Evolutionary conservation across 495 filamentous ascomycete species (phyloP).

Genomic region (Podospora bellae-mahoneyi): DNA sequence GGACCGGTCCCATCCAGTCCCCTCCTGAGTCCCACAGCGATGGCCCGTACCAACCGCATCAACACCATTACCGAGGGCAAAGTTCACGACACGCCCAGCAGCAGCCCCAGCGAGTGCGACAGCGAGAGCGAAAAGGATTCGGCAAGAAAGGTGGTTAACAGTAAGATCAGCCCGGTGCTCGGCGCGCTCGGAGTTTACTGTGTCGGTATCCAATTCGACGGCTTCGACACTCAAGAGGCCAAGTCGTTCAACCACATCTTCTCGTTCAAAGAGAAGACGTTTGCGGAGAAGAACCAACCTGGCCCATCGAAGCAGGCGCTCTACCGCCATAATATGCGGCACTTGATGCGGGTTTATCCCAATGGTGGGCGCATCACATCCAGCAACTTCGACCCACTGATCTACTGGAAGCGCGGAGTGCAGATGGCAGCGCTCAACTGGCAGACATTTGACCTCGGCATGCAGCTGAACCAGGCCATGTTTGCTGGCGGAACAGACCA

Average conservation of each 20-base stretch:
- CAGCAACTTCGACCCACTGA: constrained; percentile 86
- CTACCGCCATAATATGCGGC: constrained; percentile 82
- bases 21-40: constrained; percentile 39
- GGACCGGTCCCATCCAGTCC: constrained; percentile 57
- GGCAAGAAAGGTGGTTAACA: constrained; percentile 59
- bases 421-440: constrained; percentile 97
- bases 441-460: constrained; percentile 93
- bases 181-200: constrained; percentile 88
- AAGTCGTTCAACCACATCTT: constrained; percentile 87
- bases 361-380: constrained; percentile 73
- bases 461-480: constrained; percentile 97
- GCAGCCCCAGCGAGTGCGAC: constrained; percentile 57
- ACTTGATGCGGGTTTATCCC: constrained; percentile 92
- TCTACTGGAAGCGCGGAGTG: constrained; percentile 90
- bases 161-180: constrained; percentile 80
- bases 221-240: constrained; percentile 70
- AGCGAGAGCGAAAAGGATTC: constrained; percentile 53
- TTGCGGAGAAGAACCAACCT: constrained; percentile 70
- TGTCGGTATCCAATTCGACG: constrained; percentile 76
- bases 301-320: constrained; percentile 68
- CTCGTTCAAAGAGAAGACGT: constrained; percentile 84
- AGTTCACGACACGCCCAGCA: constrained; percentile 49
- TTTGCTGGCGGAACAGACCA: constrained; percentile 87
- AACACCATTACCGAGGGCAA: constrained; percentile 50
- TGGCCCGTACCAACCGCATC: constrained; percentile 37